These are phyloP conservation scores for Nematodospora valgi DNA, from an alignment of 805 yeast species.

Conservation along the genomic window DNA sequence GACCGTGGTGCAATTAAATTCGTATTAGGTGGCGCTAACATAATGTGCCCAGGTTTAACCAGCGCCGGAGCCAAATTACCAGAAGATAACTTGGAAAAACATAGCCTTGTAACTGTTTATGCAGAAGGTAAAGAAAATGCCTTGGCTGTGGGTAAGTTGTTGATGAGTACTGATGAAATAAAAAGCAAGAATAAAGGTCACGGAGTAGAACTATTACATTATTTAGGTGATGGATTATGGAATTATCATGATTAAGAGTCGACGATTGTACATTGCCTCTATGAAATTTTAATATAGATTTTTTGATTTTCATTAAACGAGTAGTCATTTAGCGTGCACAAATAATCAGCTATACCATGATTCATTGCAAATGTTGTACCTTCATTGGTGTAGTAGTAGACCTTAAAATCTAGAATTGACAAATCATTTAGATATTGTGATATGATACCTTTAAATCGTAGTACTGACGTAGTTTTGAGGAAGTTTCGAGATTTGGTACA, in stretches of 20 bases:
- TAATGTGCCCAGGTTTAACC: constrained; percentile 95
- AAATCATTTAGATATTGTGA: constrained; percentile 13
- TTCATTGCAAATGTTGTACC: constrained; percentile 5
- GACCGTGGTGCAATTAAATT: constrained; percentile 97
- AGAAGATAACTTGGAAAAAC: constrained; percentile 63
- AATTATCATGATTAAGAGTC: constrained; percentile 46
- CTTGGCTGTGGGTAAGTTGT: constrained; percentile 81
- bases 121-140: constrained; percentile 95
- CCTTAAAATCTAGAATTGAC: constrained; percentile 21
- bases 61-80: constrained; percentile 83
- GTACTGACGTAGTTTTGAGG: constrained; percentile 22
- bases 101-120: constrained; percentile 71
- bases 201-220: constrained; percentile 81
- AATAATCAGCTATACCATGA: constrained; percentile 26
- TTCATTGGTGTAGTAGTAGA: constrained; percentile 22
- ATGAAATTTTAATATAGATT: constrained; percentile 13
- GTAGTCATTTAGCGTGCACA: constrained; percentile 23
- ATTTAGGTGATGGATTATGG: constrained; percentile 91
- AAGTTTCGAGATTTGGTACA: constrained; percentile 1
- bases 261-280: not conserved
- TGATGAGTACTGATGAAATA: constrained; percentile 88
- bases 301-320: constrained; percentile 18
- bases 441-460: constrained; percentile 33
- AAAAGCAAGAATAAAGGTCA: constrained; percentile 79
- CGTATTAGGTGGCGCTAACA: constrained; percentile 92